Evolutionary conservation across 441 rosid genomes (phyloP).

Genomic region (Capsella rubella): DNA sequence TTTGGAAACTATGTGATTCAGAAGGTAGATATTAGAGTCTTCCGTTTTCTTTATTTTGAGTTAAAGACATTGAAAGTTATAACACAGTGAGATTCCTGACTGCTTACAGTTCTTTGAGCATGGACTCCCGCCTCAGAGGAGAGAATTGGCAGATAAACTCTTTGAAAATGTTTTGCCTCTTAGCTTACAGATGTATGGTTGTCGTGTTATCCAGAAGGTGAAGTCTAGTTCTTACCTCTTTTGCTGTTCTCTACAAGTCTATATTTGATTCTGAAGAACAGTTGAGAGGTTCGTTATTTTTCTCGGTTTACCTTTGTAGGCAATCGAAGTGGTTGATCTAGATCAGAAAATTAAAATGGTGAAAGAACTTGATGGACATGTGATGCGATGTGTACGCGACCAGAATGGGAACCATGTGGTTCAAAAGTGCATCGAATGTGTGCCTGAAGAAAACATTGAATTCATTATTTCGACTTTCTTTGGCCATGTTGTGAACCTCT

Average conservation of each 20-base stretch:
- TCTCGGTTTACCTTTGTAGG: slow-evolving; percentile 48
- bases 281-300: background rate
- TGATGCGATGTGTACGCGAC: slow-evolving; percentile 90
- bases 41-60: background rate
- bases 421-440: slow-evolving; percentile 87
- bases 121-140: slow-evolving; percentile 75
- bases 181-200: slow-evolving; percentile 90
- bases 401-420: slow-evolving; percentile 95
- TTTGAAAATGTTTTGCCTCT: slow-evolving; percentile 67
- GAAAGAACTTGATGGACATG: slow-evolving; percentile 81
- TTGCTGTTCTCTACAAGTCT: background rate
- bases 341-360: slow-evolving; percentile 91
- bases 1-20: slow-evolving; percentile 94
- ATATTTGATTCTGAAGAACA: background rate
- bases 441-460: slow-evolving; percentile 82
- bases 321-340: slow-evolving; percentile 86
- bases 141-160: slow-evolving; percentile 77
- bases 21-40: slow-evolving; percentile 55
- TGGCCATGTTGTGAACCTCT: slow-evolving; percentile 77
- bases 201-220: slow-evolving; percentile 92
- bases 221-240: slow-evolving; percentile 13
- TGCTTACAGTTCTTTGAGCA: slow-evolving; percentile 80
- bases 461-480: slow-evolving; percentile 76
- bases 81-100: background rate
- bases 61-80: background rate